Base-by-base conservation (phyloP, 202 grass and related monocot species). In the Digitaria exilis region DNA sequence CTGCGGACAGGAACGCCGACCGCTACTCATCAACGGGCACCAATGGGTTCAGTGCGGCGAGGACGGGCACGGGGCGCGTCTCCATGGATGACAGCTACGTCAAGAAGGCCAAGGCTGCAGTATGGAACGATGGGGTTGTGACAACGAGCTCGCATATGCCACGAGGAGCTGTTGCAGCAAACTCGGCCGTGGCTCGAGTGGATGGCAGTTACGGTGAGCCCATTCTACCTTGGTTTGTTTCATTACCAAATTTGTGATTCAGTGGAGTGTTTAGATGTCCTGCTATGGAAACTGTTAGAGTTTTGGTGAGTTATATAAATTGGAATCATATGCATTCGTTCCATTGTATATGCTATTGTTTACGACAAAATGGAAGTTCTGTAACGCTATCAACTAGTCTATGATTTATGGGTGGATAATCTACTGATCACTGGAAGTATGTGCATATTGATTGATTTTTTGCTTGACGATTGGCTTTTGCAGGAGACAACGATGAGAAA, bases 31-130 rank as follows among this genome's bases (percentile, higher is more conserved):
- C 88, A 16, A 9, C 60, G 67, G 28, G 13, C 50, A 59, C 58
- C 30, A 90, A 90, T 4, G 84, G 79, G 59, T 74, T 83, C 75
- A 22, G 32, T n/a, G 79, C 34, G 4, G 50, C 41, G 30, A 82
- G 73, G 88, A 26, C 15, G 54, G 87, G 80, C 65, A 17, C 37
- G 2, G 43, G 81, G 25, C 85, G 86, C 39, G 88, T 96, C 83
- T 92, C 89, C 24, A 94, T 89, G 85, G 96, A 99, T 59, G 96
- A 99, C 80, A 96, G 89, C 84, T 96, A 96, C 61, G 83, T 96
- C 75, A 94, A 89, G 62, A 96, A 96, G 80, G 84, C 83, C 21
- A 99, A 92, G 86, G 81, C 84, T 9, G 21, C 84, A 75, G 85
- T 90, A 56, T 88, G 87, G 86, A 71, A 86, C 9, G 93, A 89